Evolutionary conservation across 192 early-diverging fungal species (phyloP).

Genomic region (Linnemannia elongata): DNA sequence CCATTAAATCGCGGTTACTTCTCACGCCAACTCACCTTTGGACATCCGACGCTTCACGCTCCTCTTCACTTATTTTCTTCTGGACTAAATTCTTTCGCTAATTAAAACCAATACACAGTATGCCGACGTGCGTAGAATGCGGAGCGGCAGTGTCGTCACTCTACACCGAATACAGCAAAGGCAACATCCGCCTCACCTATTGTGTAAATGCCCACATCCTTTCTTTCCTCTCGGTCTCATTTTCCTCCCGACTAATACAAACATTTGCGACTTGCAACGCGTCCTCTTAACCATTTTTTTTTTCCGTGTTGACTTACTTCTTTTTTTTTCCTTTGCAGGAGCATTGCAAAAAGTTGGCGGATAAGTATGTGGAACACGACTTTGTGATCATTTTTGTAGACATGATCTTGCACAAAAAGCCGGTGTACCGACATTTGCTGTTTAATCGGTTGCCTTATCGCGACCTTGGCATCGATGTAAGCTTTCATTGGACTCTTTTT

Average conservation of each 20-base stretch:
- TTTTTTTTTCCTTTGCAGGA: slow-evolving; percentile 52
- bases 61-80: background rate
- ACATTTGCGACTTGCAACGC: background rate
- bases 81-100: background rate
- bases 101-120: slow-evolving; percentile 12
- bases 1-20: too few species aligned
- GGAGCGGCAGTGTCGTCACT: slow-evolving; percentile 75
- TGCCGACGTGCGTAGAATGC: slow-evolving; percentile 87
- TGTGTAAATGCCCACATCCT: slow-evolving; percentile 64
- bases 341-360: slow-evolving; percentile 84
- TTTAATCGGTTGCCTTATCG: slow-evolving; percentile 82
- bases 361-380: slow-evolving; percentile 95
- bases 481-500: slow-evolving; percentile 14
- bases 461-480: slow-evolving; percentile 59
- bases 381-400: slow-evolving; percentile 91
- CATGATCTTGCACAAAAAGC: slow-evolving; percentile 89
- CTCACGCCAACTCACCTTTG: too few species aligned
- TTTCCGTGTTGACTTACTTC: background rate
- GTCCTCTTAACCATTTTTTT: background rate
- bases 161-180: slow-evolving; percentile 86
- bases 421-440: slow-evolving; percentile 89
- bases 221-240: background rate
- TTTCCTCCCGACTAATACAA: background rate
- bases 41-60: too few species aligned
- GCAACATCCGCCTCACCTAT: slow-evolving; percentile 86